phyloP scores from a whole-genome alignment of 2,329 filamentous ascomycete genomes.

The Colletotrichum zoysiae region DNA sequence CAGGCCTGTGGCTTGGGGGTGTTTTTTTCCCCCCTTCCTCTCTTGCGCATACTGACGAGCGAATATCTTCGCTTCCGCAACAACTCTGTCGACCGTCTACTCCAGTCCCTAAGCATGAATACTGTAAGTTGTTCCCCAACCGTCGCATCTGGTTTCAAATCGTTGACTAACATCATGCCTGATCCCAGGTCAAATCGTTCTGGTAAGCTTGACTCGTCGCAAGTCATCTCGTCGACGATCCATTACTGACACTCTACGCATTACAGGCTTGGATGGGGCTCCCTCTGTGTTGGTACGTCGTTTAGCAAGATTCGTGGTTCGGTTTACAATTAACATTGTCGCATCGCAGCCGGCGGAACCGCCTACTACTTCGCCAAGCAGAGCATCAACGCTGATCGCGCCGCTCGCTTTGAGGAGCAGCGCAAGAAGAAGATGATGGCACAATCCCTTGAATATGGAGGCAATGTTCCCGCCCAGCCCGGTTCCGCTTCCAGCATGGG shows the following conservation, averaged over 20 bases:
- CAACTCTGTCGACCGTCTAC: constrained; percentile 1
- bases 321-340: constrained; percentile 32
- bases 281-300: constrained; percentile 82
- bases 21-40: constrained; percentile 11
- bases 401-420: constrained; percentile 75
- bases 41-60: background rate
- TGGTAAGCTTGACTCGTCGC: constrained; percentile 61
- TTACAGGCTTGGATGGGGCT: constrained; percentile 88
- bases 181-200: constrained; percentile 71
- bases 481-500: constrained; percentile 53
- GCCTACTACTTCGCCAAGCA: constrained; percentile 97
- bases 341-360: constrained; percentile 78
- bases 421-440: constrained; percentile 72
- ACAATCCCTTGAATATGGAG: constrained; percentile 65
- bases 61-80: constrained; percentile 3
- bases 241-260: constrained; percentile 39
- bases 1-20: constrained; percentile 8
- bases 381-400: constrained; percentile 91
- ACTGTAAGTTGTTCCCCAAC: constrained; percentile 58
- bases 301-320: constrained; percentile 24
- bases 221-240: constrained; percentile 14
- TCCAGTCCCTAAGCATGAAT: constrained; percentile 60
- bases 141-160: constrained; percentile 41
- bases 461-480: constrained; percentile 52
- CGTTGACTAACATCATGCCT: constrained; percentile 39